Evolutionary conservation across 1,284 basidiomycete genomes (phyloP).

Genomic region (Tilletia caries): DNA sequence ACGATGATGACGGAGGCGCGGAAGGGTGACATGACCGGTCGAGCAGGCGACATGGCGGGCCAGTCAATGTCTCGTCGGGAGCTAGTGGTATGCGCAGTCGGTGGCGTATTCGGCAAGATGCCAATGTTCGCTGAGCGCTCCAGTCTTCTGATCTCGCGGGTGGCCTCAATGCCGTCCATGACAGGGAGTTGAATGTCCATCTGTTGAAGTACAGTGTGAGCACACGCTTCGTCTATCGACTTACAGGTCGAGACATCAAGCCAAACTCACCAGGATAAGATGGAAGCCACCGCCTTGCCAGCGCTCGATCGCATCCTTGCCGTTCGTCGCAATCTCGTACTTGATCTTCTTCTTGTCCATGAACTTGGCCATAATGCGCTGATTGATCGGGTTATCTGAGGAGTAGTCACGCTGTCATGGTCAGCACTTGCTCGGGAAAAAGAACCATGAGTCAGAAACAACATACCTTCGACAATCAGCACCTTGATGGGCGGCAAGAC

Average conservation of each 20-base stretch:
- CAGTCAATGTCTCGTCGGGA: conserved; percentile 5
- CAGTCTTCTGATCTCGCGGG: conserved; percentile 85
- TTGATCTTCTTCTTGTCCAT: conserved; percentile 95
- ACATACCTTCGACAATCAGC: conserved; percentile 46
- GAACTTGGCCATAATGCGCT: conserved; percentile 90
- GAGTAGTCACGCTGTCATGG: neutral
- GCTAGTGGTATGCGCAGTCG: conserved; percentile 27
- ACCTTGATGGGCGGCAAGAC: conserved; percentile 52
- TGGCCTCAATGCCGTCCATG: conserved; percentile 96
- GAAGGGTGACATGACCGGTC: conserved; percentile 58
- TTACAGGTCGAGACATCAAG: neutral
- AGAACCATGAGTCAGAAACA: no score
- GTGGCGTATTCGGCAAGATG: conserved; percentile 66
- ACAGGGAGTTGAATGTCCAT: conserved; percentile 99
- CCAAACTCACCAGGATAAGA: conserved; percentile 75
- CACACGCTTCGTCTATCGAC: neutral
- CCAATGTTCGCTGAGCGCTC: conserved; percentile 69
- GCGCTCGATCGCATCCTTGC: conserved; percentile 90
- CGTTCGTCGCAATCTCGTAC: conserved; percentile 90
- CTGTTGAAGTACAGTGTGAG: conserved; percentile 56
- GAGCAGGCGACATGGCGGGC: neutral
- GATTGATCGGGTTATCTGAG: conserved; percentile 96
- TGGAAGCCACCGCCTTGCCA: conserved; percentile 93
- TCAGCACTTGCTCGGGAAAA: no score
- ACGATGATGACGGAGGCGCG: conserved; percentile 97